Percentiles rank a stretch among this genome's conserved stretches.
Conservation (phyloP, 202 grass and related monocot species). For the Zizania palustris region DNA sequence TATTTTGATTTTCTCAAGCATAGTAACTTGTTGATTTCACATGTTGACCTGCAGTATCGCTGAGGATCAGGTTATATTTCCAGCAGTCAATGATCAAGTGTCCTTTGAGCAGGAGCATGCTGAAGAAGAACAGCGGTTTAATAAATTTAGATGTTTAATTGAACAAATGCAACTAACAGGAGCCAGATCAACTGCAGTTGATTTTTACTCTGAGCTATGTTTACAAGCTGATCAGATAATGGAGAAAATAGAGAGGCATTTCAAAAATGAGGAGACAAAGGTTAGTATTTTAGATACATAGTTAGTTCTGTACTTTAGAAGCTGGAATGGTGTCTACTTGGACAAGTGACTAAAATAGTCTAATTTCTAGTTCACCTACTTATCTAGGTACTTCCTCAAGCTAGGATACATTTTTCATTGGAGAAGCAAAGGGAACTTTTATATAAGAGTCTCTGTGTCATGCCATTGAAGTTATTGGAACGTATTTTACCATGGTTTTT, state of each 20-base stretch:
- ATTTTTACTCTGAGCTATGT: conserved; percentile 80
- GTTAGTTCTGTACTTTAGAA: conserved; percentile 44
- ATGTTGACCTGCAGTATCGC: conserved; percentile 63
- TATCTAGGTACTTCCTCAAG: conserved; percentile 87
- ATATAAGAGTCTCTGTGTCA: conserved; percentile 73
- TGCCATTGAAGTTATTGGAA: conserved; percentile 90
- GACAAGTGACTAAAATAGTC: background rate
- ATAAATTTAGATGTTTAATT: conserved; percentile 85
- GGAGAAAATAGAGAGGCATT: conserved; percentile 86
- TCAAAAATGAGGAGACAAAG: conserved; percentile 81
- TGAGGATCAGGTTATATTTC: conserved; percentile 96
- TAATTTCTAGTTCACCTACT: conserved; percentile 31
- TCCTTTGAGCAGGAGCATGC: conserved; percentile 86
- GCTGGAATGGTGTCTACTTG: conserved; percentile 19
- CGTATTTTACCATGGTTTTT: conserved; percentile 88
- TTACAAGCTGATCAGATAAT: conserved; percentile 93
- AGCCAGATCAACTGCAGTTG: conserved; percentile 56
- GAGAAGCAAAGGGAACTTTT: conserved; percentile 84
- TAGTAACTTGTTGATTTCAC: conserved; percentile 16
- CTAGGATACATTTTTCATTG: conserved; percentile 73
- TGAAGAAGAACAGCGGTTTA: conserved; percentile 70
- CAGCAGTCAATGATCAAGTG: conserved; percentile 69
- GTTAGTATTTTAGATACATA: conserved; percentile 58
- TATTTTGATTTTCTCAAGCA: background rate
- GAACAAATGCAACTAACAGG: conserved; percentile 82